Conservation (phyloP, 768 basidiomycete genomes). For the Lentinula lateritia region DNA sequence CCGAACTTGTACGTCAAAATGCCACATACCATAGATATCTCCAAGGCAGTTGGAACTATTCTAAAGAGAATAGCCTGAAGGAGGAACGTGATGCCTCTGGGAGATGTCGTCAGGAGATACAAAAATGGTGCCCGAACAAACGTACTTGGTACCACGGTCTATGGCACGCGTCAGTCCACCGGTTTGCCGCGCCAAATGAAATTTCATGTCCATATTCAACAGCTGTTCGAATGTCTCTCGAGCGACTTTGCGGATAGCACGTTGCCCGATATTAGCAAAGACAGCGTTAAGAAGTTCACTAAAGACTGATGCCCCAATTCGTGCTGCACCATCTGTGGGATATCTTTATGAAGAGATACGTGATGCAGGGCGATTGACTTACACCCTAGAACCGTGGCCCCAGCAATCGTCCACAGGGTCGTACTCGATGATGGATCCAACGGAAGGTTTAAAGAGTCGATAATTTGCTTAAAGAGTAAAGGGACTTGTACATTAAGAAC, state of each 20-base stretch:
- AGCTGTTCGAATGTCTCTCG: conserved; percentile 94
- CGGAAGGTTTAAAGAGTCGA: conserved; percentile 86
- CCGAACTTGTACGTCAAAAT: conserved; percentile 98
- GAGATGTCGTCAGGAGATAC: neutral
- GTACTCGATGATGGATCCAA: conserved; percentile 49
- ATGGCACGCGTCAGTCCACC: conserved; percentile 96
- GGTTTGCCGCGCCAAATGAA: conserved; percentile 90
- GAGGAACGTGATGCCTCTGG: conserved; percentile 93
- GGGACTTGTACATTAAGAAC: conserved; percentile 98
- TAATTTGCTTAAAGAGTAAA: conserved; percentile 85
- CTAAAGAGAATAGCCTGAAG: conserved; percentile 91
- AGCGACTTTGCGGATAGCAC: conserved; percentile 91
- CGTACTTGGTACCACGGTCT: conserved; percentile 94
- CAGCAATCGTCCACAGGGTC: conserved; percentile 89
- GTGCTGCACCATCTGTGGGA: conserved; percentile 76
- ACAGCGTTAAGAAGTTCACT: conserved; percentile 92
- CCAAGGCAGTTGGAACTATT: conserved; percentile 91
- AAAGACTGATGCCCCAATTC: conserved; percentile 86
- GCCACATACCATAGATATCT: conserved; percentile 95
- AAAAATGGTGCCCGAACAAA: conserved; percentile 3
- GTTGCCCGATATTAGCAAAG: conserved; percentile 93
- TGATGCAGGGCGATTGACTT: conserved; percentile 25
- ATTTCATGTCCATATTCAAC: conserved; percentile 83
- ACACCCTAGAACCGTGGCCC: conserved; percentile 91
- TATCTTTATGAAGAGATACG: neutral